These are phyloP conservation scores for Penicillium diatomitis DNA, from an alignment of 495 filamentous ascomycete genomes.

Conservation along the genomic window DNA sequence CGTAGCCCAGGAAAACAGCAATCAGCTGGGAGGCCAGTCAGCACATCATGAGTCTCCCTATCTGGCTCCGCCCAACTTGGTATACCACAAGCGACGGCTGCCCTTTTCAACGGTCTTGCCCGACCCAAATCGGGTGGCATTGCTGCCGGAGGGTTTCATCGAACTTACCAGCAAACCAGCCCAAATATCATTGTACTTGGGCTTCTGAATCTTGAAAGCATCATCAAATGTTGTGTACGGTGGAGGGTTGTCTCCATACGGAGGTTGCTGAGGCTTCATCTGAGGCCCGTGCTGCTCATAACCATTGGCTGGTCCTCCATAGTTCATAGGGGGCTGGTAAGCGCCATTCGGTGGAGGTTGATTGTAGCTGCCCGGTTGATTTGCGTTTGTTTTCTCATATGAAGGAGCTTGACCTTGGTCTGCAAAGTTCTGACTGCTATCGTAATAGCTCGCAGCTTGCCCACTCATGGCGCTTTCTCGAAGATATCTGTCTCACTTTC, in stretches of 20 bases:
- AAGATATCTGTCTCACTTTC: no score
- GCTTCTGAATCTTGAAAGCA: slow-evolving; percentile 67
- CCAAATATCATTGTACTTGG: slow-evolving; percentile 86
- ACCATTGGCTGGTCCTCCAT: slow-evolving; percentile 5
- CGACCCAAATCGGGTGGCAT: no score
- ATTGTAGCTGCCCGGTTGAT: slow-evolving; percentile 8
- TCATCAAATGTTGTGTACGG: slow-evolving; percentile 54
- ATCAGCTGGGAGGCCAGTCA: slow-evolving; percentile 46
- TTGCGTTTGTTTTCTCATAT: slow-evolving; percentile 1
- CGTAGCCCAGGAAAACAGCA: slow-evolving; percentile 63
- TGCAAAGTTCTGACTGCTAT: slow-evolving; percentile 19
- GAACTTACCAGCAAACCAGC: slow-evolving; percentile 61
- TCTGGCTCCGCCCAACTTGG: background rate
- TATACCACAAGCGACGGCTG: background rate
- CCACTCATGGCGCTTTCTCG: slow-evolving; percentile 26
- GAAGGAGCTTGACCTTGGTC: slow-evolving; percentile 13
- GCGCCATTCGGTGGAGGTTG: slow-evolving; percentile 9
- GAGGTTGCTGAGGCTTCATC: slow-evolving; percentile 19
- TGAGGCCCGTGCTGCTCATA: slow-evolving; percentile 15
- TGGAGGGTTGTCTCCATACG: slow-evolving; percentile 21
- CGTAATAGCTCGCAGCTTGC: slow-evolving; percentile 35
- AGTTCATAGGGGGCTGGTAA: slow-evolving; percentile 7
- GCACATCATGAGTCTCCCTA: background rate
- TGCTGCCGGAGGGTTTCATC: background rate
- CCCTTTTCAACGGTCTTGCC: no score